Percentiles rank a stretch among this genome's conserved stretches.
These are phyloP conservation scores for Forsythia suspensa DNA, from an alignment of 257 asterid genomes.

Conservation along the genomic window DNA sequence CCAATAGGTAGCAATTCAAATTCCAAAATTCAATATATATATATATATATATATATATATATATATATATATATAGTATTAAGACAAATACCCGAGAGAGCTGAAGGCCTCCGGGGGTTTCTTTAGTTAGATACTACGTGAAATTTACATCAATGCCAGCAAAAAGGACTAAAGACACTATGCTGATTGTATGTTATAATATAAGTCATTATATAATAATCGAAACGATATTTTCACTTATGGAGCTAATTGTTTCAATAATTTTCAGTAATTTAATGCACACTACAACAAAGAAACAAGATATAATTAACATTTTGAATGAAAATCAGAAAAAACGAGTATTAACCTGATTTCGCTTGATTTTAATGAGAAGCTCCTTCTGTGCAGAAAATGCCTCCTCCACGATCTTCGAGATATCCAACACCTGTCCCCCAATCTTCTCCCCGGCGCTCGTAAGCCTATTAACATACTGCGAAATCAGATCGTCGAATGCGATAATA, in stretches of 20 bases:
- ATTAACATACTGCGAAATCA: conserved; percentile 49
- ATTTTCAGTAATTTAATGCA: not conserved
- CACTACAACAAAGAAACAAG: not conserved
- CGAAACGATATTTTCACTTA: not conserved
- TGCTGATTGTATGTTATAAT: not conserved
- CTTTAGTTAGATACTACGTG: too few relatives aligned
- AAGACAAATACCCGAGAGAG: not conserved
- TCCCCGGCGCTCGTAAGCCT: conserved; percentile 53
- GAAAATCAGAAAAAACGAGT: not conserved
- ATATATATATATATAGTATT: not conserved
- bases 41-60: too few relatives aligned
- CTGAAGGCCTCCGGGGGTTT: too few relatives aligned
- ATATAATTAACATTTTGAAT: not conserved
- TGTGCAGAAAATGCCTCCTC: conserved; percentile 59
- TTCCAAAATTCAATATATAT: not conserved
- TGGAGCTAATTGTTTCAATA: not conserved
- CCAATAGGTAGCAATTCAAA: not conserved
- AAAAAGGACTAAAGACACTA: not conserved
- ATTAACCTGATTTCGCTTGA: conserved; percentile 34
- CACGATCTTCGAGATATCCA: conserved; percentile 60
- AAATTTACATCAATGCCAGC: not conserved
- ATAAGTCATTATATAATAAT: not conserved
- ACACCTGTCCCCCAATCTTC: conserved; percentile 79
- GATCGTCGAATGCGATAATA: conserved; percentile 68
- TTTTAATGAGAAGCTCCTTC: conserved; percentile 62